These are phyloP conservation scores for Tricholomella constricta DNA, from an alignment of 768 basidiomycete species.

Conservation along the genomic window DNA sequence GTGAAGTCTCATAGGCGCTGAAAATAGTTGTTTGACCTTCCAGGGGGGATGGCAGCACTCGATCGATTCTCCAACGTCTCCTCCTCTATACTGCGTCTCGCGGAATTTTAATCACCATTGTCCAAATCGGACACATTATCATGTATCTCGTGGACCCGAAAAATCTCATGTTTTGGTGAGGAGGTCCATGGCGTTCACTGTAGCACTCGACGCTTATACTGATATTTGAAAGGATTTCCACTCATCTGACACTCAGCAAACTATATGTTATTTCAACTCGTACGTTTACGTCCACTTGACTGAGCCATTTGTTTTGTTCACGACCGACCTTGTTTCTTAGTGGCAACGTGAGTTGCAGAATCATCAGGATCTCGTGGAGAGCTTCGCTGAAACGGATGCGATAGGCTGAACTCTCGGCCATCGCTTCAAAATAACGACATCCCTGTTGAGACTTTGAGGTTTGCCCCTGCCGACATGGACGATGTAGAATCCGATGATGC, in stretches of 20 bases:
- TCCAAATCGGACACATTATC: slow-evolving; percentile 13
- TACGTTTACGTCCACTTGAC: background rate
- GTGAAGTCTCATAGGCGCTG: no score
- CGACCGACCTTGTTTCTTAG: background rate
- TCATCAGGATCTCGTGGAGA: no score
- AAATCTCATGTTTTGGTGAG: slow-evolving; percentile 7
- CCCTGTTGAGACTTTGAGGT: background rate
- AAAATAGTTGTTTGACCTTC: background rate
- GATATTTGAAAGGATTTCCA: slow-evolving; percentile 5
- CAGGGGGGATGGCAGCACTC: background rate
- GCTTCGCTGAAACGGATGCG: background rate
- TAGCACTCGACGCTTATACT: background rate
- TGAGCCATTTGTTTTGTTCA: no score
- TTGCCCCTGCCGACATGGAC: background rate
- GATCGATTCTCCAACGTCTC: slow-evolving; percentile 9
- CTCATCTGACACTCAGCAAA: slow-evolving; percentile 9
- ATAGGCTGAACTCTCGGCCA: background rate
- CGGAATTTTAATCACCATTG: slow-evolving; percentile 6
- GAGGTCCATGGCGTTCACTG: no score
- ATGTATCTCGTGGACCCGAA: slow-evolving; percentile 9
- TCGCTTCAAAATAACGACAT: background rate
- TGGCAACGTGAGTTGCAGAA: slow-evolving; percentile 1
- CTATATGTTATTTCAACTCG: slow-evolving; percentile 14
- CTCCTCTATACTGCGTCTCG: slow-evolving; percentile 9
- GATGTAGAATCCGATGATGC: background rate